Evolutionary conservation across 345 rosid species (phyloP).

Genomic region (Aethionema arabicum): DNA sequence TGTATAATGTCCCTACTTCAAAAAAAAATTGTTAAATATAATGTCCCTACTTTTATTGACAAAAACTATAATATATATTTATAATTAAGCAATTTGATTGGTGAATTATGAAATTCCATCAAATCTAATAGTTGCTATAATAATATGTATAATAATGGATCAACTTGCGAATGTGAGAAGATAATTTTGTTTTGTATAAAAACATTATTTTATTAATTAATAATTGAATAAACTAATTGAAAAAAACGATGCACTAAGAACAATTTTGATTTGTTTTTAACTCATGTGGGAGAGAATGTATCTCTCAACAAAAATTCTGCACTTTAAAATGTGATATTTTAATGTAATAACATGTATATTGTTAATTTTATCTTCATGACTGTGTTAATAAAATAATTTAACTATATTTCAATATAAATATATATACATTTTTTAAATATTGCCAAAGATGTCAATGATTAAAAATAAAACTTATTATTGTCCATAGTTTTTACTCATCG

Average conservation of each 20-base stretch:
- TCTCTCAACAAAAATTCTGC: not conserved
- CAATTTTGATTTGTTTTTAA: not conserved
- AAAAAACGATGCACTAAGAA: too few species aligned
- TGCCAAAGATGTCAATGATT: too few species aligned
- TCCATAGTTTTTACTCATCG: too few species aligned
- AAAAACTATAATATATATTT: not conserved
- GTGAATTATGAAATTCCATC: slow-evolving; percentile 3
- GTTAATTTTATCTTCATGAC: too few species aligned
- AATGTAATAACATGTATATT: too few species aligned
- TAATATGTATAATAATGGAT: slow-evolving; percentile 10
- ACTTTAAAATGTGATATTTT: not conserved
- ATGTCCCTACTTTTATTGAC: slow-evolving; percentile 11
- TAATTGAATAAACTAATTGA: not conserved
- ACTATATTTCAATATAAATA: too few species aligned
- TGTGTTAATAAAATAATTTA: too few species aligned
- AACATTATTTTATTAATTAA: not conserved
- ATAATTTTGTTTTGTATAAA: not conserved
- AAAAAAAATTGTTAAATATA: too few species aligned
- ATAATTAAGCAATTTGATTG: slow-evolving; percentile 13
- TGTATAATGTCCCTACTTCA: slow-evolving; percentile 18
- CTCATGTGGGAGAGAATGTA: slow-evolving; percentile 1
- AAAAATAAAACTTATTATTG: too few species aligned
- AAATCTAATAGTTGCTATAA: slow-evolving; percentile 24
- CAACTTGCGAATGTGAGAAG: slow-evolving; percentile 24
- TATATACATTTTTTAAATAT: too few species aligned